Evolutionary conservation across 495 filamentous ascomycete genomes (phyloP), one percentile per base, ranked within the genome.

Genomic region (Aspergillus bertholletiae): DNA sequence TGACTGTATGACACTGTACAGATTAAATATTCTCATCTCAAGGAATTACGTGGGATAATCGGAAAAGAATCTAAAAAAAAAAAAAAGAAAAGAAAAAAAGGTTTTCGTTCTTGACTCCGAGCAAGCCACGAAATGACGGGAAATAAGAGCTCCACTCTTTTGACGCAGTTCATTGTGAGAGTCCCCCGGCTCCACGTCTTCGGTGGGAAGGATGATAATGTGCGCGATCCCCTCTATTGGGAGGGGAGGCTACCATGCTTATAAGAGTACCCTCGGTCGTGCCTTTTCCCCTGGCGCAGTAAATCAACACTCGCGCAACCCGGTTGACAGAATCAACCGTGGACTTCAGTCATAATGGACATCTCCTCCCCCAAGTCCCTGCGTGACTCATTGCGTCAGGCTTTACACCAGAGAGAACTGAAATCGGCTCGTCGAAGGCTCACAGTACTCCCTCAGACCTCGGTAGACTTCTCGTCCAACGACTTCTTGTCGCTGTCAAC

Each of bases 401-500:
- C 72, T 2, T 67, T 83, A 12, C 56, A 65, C 9, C 65, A 61
- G 1, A 70, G 80, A 46, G 74, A 74, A 51, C 53, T 67, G 40
- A 74, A 72, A 27, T 73, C 72, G 28, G 71, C 72, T n/a, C 75
- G 76, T 41, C 80, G 81, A 40, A 63, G 59, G 43, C 63, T 78
- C 7, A 78, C 73, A 1, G 54, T 73, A 26, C 50, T 72, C 15
- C 65, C 73, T 2, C 46, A 61, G 12, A 59, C 59, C 12, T 63
- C 72, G 1, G 63, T 64, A 11, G 76, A 79, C 45, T 77, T 79
- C 51, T 76, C 71, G 20, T 78, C 76, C 21, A 78, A 77, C 53
- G 76, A 79, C 51, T 75, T 75, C 46, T 66, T 79, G 1, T 78
- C 75, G 0, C 55, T 79, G 15, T 74, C 71, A 7, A 71, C 66